These are phyloP conservation scores for Aspergillus sp. DNA, from an alignment of 2,329 filamentous ascomycete genomes.

Conservation along the genomic window DNA sequence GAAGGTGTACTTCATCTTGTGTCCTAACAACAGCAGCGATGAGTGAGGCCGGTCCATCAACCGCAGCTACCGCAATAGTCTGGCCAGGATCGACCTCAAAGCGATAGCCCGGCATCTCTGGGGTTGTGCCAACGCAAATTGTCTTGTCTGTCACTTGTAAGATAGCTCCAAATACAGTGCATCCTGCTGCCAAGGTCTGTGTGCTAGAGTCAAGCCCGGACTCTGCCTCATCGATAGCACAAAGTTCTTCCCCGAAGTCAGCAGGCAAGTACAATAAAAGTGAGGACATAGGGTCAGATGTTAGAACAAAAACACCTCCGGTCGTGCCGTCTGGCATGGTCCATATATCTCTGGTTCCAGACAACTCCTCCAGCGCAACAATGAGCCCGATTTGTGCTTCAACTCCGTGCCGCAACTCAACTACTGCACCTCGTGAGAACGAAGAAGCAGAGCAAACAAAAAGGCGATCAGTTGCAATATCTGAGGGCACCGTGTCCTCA, in stretches of 20 bases:
- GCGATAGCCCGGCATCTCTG: constrained; percentile 24
- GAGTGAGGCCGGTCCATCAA: constrained; percentile 31
- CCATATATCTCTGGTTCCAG: constrained; percentile 48
- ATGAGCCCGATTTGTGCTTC: constrained; percentile 64
- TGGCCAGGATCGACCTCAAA: constrained; percentile 26
- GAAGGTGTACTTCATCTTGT: constrained; percentile 29
- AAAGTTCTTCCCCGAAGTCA: constrained; percentile 41
- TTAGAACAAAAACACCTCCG: constrained; percentile 41
- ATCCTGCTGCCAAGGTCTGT: constrained; percentile 48
- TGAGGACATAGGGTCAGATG: constrained; percentile 45
- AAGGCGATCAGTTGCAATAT: constrained; percentile 55
- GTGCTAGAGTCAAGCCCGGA: constrained; percentile 44
- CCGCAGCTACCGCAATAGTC: constrained; percentile 32
- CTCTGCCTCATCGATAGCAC: constrained; percentile 40
- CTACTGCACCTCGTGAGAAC: constrained; percentile 59
- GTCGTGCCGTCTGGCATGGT: constrained; percentile 38
- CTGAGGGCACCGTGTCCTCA: constrained; percentile 18
- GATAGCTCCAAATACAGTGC: constrained; percentile 36
- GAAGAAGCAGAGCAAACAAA: constrained; percentile 69
- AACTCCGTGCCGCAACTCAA: constrained; percentile 69
- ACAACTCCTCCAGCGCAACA: constrained; percentile 43
- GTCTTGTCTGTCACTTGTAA: constrained; percentile 47
- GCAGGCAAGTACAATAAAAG: constrained; percentile 41
- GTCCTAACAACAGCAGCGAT: constrained; percentile 32
- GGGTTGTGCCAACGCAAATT: constrained; percentile 34